Evolutionary conservation across 371 early-diverging fungal species (phyloP), one percentile per base, ranked within the genome.

Genomic region (Mucor racemosus): DNA sequence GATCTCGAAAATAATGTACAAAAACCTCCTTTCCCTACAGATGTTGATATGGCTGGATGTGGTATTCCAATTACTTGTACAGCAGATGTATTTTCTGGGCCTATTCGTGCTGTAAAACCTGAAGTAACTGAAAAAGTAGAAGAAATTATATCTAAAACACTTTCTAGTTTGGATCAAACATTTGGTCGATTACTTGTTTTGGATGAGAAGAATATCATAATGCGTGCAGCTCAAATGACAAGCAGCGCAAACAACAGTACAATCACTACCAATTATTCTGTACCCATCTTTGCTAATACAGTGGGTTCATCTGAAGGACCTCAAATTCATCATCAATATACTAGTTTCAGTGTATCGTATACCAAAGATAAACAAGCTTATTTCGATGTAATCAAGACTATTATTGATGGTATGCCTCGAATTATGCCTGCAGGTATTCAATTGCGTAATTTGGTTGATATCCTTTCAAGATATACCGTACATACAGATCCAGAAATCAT

Each of bases 401-500:
- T 87, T 68, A 70, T 94, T 15, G 91, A 93, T 50, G 83, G 88
- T 36, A 74, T 94, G 58, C 95, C 95, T 9, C 81, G 93, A 8
- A 79, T 89, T 15, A 84, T 89, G 77, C 94, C 93, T 4, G 79
- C 89, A 2, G 89, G 89, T 5, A 75, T 92, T 1, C 74, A 82
- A 0, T 73, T 89, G n/a, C 73, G 80, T 17, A 81, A 76, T 38
- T 57, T 95, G 0, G 84, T 95, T 0, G 97, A 96, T 46, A 89
- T 93, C 74, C 68, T 96, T 17, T 80, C 91, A 33, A 81, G 90
- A 39, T 94, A 92, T 60, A 85, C 91, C 0, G 84, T 94, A 3
- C 95, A 95, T 76, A 87, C 89, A 13, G 96, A 97, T 75, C 91
- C 92, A 19, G 79, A 89, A 56, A 74, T 97, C n/a, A 81, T 92